Conservation (phyloP, 495 filamentous ascomycete species). For the Usnea hakonensis region DNA sequence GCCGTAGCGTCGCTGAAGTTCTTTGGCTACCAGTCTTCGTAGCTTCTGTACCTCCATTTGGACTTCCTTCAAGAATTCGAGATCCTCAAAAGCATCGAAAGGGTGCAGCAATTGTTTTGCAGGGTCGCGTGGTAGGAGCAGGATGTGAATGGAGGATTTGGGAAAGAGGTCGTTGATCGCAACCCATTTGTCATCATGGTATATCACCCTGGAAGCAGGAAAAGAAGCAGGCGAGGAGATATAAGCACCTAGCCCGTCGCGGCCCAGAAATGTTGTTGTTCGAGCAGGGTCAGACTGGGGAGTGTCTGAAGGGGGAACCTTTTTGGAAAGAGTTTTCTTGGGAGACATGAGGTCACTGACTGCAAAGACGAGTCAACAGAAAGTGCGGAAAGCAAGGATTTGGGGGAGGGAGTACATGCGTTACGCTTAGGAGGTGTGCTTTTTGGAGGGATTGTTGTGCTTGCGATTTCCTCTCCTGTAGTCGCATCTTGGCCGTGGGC, state of each 20-base stretch:
- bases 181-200: conserved; percentile 63
- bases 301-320: conserved; percentile 26
- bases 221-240: conserved; percentile 58
- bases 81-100: conserved; percentile 68
- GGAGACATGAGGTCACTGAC: conserved; percentile 64
- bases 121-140: conserved; percentile 71
- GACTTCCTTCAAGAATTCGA: conserved; percentile 60
- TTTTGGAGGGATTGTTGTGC: conserved; percentile 20
- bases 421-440: conserved; percentile 21
- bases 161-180: conserved; percentile 77
- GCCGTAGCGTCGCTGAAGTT: conserved; percentile 67
- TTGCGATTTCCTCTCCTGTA: conserved; percentile 31
- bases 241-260: conserved; percentile 64
- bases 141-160: conserved; percentile 75
- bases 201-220: conserved; percentile 55
- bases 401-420: conserved; percentile 33
- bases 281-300: conserved; percentile 27
- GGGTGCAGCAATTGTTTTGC: conserved; percentile 59
- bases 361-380: conserved; percentile 21
- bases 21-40: conserved; percentile 57
- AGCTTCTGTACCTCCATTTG: conserved; percentile 53
- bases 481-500: conserved; percentile 27
- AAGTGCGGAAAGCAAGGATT: background rate
- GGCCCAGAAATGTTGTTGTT: conserved; percentile 34
- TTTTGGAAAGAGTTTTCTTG: conserved; percentile 32